Conservation (phyloP, 73 alveolate species). For the Symbiodinium pilosum region DNA sequence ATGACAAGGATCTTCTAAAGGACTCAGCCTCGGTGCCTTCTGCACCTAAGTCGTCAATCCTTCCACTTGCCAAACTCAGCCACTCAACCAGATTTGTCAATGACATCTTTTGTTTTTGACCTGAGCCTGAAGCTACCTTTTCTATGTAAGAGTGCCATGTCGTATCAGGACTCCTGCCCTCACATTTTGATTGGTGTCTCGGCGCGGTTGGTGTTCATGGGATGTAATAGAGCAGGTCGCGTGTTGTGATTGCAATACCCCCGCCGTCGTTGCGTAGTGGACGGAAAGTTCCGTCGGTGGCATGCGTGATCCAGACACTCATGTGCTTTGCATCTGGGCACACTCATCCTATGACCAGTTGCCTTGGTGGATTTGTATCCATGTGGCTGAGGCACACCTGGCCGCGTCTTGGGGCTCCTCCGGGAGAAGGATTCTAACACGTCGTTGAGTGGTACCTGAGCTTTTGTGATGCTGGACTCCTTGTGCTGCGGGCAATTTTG, state of each 20-base stretch:
- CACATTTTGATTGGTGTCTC: slow-evolving; percentile 97
- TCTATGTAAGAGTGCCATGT: too few species aligned
- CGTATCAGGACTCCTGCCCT: slow-evolving; percentile 48
- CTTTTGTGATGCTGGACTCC: neutral
- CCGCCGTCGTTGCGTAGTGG: too few species aligned
- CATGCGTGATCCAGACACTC: too few species aligned
- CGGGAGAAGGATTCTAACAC: slow-evolving; percentile 96
- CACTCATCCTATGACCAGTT: too few species aligned
- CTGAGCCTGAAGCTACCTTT: neutral
- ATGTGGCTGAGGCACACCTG: slow-evolving; percentile 98
- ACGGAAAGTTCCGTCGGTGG: too few species aligned
- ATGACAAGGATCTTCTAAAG: slow-evolving; percentile 96
- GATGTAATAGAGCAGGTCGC: neutral
- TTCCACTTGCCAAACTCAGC: neutral
- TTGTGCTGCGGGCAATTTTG: neutral
- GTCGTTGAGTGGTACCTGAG: neutral
- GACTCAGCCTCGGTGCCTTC: too few species aligned
- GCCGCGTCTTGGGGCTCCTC: slow-evolving; percentile 99
- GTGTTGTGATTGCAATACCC: too few species aligned
- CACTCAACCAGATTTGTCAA: neutral
- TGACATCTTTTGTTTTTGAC: neutral
- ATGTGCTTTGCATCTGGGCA: too few species aligned
- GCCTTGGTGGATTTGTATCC: too few species aligned
- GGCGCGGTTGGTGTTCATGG: neutral
- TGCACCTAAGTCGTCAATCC: too few species aligned